A percentile compares a stretch with the other conserved stretches of the same genome.
Evolutionary conservation across 148 eudicot species (phyloP).

Genomic region (Talinum fruticosum): DNA sequence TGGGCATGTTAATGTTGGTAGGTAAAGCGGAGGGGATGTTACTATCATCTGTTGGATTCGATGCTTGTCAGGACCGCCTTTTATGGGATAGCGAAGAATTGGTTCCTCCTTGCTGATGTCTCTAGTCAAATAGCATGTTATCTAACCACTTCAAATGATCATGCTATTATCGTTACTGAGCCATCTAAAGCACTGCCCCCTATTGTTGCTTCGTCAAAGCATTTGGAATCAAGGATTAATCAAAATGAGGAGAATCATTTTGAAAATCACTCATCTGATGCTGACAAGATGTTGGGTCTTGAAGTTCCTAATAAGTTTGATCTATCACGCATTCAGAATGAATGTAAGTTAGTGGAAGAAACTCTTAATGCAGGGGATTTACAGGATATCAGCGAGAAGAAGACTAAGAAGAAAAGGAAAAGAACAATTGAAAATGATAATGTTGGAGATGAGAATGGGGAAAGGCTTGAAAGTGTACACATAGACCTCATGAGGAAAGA

Average conservation of each 20-base stretch:
- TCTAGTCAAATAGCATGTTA: conserved; percentile 21
- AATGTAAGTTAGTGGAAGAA: neutral
- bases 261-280: conserved; percentile 3
- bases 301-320: conserved; percentile 1
- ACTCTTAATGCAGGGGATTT: neutral
- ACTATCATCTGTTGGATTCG: conserved; percentile 55
- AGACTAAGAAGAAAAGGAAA: conserved; percentile 32
- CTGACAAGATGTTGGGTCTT: neutral
- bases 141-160: conserved; percentile 19
- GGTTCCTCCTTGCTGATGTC: conserved; percentile 64
- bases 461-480: neutral
- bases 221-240: neutral
- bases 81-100: conserved; percentile 32
- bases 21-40: conserved; percentile 45
- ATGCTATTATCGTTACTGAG: conserved; percentile 9
- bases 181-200: conserved; percentile 10
- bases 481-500: neutral
- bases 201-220: conserved; percentile 9
- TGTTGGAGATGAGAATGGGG: conserved; percentile 17
- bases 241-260: neutral
- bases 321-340: neutral
- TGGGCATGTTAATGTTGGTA: conserved; percentile 23
- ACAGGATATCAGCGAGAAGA: neutral
- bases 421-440: conserved; percentile 14
- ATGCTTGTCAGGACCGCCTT: conserved; percentile 54